Evolutionary conservation across 345 rosid genomes (phyloP), one percentile per base, ranked within the genome.

Genomic region (Bretschneidera sinensis): DNA sequence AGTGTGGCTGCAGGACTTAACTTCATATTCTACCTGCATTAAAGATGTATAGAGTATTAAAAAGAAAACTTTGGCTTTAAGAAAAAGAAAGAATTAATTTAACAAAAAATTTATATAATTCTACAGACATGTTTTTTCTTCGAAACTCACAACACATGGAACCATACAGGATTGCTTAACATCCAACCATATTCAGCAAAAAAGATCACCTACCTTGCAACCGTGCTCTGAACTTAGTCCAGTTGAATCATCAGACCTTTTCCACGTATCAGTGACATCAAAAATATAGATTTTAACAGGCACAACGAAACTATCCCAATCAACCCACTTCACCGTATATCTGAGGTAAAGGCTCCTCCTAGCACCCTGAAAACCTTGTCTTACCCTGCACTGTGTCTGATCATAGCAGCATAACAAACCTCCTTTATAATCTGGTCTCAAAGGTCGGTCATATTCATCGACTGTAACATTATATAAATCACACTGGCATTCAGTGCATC

Each of bases 401-500:
- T 89, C 94, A 10, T 78, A 77, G 79, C 98, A 92, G 47, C 97
- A 89, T 9, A 1, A 0, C 9, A 89, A 59, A 51, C 98, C 98
- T 33, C 97, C 98, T 64, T 34, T 62, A 53, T 92, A 92, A 10
- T 50, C 79, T 7, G 95, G 86, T 25, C 59, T 79, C 63, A 86
- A 1, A 48, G 74, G 77, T 47, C 72, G 67, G 24, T 83, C 90
- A 7, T 59, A 56, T 73, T 69, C 76, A 60, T 83, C 94, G 22
- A 54, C 57, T 1, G 97, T 87, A 17, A 87, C 70, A 57, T 89
- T 89, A 62, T 89, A 92, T 7, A 92, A 74, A 71, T 85, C 74
- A 73, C 97, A 85, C 48, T 64, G 55, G 57, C 98, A 92, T 28
- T 92, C 98, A 0, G 75, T 87, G 73, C 98, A 92, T 43, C 98